Percentiles rank a stretch among this genome's conserved stretches.
Evolutionary conservation across 1,284 basidiomycete genomes (phyloP).

Genomic region (Austropuccinia psidii): DNA sequence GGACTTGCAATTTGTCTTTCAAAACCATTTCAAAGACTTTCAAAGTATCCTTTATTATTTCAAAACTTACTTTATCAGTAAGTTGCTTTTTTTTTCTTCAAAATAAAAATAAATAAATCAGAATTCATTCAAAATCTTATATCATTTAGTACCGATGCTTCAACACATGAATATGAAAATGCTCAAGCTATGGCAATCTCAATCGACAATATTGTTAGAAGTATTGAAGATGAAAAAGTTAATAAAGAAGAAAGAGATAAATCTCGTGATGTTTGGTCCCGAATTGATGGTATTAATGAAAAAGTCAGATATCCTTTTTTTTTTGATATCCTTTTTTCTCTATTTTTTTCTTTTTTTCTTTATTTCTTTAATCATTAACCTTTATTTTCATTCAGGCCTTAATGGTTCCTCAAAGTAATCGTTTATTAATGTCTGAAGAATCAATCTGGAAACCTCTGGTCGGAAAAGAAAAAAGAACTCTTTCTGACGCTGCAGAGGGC

Average conservation of each 20-base stretch:
- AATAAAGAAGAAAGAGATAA: conserved; percentile 89
- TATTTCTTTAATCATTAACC: not conserved
- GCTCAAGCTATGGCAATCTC: conserved; percentile 94
- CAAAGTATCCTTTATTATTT: conserved; percentile 94
- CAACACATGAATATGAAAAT: conserved; percentile 92
- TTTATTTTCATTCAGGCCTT: conserved; percentile 50
- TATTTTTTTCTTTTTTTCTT: not conserved
- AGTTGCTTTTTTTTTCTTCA: not conserved
- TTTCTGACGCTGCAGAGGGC: conserved; percentile 28
- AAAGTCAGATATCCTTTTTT: not conserved
- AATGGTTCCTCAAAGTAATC: conserved; percentile 76
- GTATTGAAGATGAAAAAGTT: conserved; percentile 95
- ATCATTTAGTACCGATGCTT: conserved; percentile 68
- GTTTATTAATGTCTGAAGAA: conserved; percentile 76
- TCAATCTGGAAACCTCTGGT: conserved; percentile 45
- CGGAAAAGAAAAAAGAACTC: conserved; percentile 25
- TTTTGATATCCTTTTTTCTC: not conserved
- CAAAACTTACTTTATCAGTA: conserved; percentile 63
- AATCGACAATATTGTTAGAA: conserved; percentile 86
- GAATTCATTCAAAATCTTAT: not conserved
- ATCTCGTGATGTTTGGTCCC: conserved; percentile 84
- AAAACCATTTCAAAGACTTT: conserved; percentile 78
- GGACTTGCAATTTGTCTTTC: conserved; percentile 87
- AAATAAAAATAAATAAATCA: not conserved
- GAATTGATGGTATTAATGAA: conserved; percentile 88